Base-by-base conservation (phyloP, 202 grass and related monocot genomes). In the Setaria italica region DNA sequence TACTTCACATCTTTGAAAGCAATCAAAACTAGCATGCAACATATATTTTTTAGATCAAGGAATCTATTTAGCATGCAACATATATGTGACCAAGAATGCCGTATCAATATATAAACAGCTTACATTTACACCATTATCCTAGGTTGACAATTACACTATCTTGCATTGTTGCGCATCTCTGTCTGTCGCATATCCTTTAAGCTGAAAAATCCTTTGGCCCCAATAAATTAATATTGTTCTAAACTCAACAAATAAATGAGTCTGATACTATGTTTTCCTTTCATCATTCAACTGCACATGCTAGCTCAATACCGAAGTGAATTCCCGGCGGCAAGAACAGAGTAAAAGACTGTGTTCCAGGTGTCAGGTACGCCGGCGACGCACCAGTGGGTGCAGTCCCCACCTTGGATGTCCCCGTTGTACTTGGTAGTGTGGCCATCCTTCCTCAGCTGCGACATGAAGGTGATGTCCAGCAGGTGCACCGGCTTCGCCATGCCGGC, bases 301-400 rank as follows among this genome's bases (percentile, higher is more conserved):
- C n/a, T 25, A 30, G 0, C 29, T 65, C 30, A 74, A 37, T 20
- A 32, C 5, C 34, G 4, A 56, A 11, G 37, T 7, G 72, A 39
- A 6, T 75, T 56, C 72, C 72, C 72, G 11, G 16, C 32, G 11
- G 77, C 51, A 30, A 95, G 93, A 21, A 90, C 91, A 20, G 93
- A 88, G 55, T 92, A 91, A 74, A 98, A 80, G 60, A 98, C 80
- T 20, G 78, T 68, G 81, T 95, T 98, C 95, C 95, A 98, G 11
- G 90, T 89, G 75, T 98, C 95, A 0, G 93, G 90, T 4, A 98
- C 84, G 1, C 95, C 95, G 6, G 91, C 84, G 78, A 98, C 20
- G 67, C 95, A 98, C 95, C 91, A 98, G 56, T 98, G 95, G 13
- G 93, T 98, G 86, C 95, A 98, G 77, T 98, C 95, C 2, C 54